A percentile compares a stretch with the other conserved stretches of the same genome.
Conservation (phyloP, 495 filamentous ascomycete species). For the Podospora conica region DNA sequence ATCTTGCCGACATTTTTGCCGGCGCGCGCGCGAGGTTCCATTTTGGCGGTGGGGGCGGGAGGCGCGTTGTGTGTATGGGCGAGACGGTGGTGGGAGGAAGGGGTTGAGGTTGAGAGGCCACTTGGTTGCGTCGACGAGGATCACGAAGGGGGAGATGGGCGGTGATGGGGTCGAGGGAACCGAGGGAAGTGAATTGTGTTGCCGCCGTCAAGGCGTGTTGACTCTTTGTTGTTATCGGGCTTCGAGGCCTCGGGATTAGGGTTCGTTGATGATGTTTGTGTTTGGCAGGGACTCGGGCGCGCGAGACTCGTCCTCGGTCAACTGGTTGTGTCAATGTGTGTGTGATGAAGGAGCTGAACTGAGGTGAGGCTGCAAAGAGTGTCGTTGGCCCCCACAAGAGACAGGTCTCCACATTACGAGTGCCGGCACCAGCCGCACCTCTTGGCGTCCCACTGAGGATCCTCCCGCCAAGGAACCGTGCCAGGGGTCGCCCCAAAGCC, state of each 20-base stretch:
- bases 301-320: not conserved
- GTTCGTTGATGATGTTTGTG: not conserved
- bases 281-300: not conserved
- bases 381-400: not conserved
- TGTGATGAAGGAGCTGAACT: not conserved
- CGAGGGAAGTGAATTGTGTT: not conserved
- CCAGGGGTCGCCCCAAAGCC: not conserved
- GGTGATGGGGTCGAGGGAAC: not conserved
- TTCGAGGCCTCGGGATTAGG: not conserved
- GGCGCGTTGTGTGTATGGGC: not conserved
- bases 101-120: not conserved
- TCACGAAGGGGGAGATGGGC: not conserved
- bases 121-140: not conserved
- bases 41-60: constrained; percentile 25
- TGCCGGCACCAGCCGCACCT: not conserved
- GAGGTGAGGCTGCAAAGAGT: not conserved
- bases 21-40: constrained; percentile 70
- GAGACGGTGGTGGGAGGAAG: not conserved
- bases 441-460: not conserved
- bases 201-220: not conserved
- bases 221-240: not conserved
- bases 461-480: not conserved
- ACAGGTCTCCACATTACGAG: not conserved
- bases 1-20: constrained; percentile 83
- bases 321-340: not conserved